phyloP scores from a whole-genome alignment of 805 yeast species.

The Millerozyma acaciae region DNA sequence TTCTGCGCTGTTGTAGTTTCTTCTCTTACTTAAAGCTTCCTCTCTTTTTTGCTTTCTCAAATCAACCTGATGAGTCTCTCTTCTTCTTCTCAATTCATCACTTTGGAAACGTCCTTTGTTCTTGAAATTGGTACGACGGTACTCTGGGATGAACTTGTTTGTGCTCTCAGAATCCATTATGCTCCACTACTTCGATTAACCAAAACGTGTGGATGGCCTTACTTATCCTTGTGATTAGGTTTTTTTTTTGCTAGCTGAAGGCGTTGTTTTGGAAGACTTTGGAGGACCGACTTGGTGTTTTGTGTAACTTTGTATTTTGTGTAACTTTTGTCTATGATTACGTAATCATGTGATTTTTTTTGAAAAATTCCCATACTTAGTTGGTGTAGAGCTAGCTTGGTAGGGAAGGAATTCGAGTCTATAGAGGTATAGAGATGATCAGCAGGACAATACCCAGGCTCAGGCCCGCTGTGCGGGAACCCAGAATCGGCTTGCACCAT shows the following conservation, averaged over 20 bases:
- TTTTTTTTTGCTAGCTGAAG: no score
- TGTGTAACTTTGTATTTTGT: slow-evolving; percentile 2
- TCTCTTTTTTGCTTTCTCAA: slow-evolving; percentile 95
- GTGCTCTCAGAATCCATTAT: slow-evolving; percentile 74
- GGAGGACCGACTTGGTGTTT: neutral
- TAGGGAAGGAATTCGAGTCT: no score
- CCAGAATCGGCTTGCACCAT: no score
- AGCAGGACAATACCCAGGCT: no score
- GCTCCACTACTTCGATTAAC: slow-evolving; percentile 4
- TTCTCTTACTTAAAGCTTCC: slow-evolving; percentile 88
- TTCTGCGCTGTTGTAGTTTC: slow-evolving; percentile 55
- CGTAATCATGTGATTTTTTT: no score
- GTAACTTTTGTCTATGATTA: neutral
- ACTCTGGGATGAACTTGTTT: slow-evolving; percentile 89
- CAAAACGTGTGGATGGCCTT: neutral
- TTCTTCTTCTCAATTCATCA: slow-evolving; percentile 95
- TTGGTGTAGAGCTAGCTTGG: no score
- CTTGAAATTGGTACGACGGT: slow-evolving; percentile 93
- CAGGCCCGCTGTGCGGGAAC: no score
- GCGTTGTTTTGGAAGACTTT: slow-evolving; percentile 4
- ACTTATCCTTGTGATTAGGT: no score
- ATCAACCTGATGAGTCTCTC: slow-evolving; percentile 96
- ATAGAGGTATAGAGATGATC: no score
- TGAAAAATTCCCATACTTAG: no score
- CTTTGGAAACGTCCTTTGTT: slow-evolving; percentile 91